Evolutionary conservation across 345 rosid genomes (phyloP).

Genomic region (Eucalyptus paniculata): DNA sequence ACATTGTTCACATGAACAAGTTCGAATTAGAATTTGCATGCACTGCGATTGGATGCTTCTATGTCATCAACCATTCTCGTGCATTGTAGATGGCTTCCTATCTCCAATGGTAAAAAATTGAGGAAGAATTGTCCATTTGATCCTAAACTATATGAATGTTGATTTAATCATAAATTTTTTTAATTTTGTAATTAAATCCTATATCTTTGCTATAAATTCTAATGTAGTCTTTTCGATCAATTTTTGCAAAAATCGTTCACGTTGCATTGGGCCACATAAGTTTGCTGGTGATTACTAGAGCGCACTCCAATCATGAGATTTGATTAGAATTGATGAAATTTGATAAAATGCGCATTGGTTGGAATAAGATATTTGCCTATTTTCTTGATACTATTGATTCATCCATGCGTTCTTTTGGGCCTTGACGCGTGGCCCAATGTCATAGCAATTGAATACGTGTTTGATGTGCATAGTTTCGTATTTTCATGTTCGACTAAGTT

Average conservation of each 20-base stretch:
- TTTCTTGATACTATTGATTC: background rate
- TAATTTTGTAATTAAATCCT: rapidly evolving
- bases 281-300: background rate
- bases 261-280: background rate
- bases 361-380: background rate
- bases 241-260: rapidly evolving
- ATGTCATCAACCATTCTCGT: background rate
- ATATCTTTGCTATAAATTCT: background rate
- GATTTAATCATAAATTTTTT: too few species aligned
- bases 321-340: background rate
- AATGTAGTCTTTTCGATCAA: rapidly evolving
- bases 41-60: background rate
- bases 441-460: background rate
- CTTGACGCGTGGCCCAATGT: background rate
- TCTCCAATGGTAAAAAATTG: background rate
- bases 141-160: too few species aligned
- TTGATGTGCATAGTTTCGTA: too few species aligned
- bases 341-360: background rate
- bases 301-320: background rate
- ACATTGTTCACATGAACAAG: background rate
- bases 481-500: background rate
- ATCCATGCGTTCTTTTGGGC: background rate
- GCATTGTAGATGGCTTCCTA: background rate
- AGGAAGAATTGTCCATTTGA: too few species aligned
- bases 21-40: background rate